Evolutionary conservation across 2,329 filamentous ascomycete species (phyloP).

Genomic region (Pseudocercospora musae): DNA sequence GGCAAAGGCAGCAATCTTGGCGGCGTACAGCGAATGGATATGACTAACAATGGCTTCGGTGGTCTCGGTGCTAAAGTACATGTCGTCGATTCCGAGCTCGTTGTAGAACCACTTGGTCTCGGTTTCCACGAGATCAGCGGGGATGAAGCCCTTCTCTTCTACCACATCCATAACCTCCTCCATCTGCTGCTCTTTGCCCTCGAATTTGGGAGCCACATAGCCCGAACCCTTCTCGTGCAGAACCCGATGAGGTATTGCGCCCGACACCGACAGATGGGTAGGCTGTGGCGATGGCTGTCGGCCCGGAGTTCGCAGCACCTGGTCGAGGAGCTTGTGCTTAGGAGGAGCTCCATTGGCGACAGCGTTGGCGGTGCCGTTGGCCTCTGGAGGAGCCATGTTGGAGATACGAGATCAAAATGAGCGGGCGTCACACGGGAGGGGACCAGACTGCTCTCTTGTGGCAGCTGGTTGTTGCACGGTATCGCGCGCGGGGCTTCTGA

Average conservation of each 20-base stretch:
- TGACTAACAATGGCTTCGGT: slow-evolving; percentile 86
- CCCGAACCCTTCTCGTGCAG: slow-evolving; percentile 87
- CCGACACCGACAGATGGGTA: slow-evolving; percentile 74
- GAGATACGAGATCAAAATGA: neutral
- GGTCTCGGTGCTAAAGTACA: slow-evolving; percentile 91
- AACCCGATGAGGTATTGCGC: slow-evolving; percentile 51
- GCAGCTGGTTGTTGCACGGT: neutral
- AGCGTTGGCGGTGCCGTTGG: slow-evolving; percentile 10
- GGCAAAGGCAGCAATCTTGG: slow-evolving; percentile 90
- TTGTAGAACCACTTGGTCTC: slow-evolving; percentile 98
- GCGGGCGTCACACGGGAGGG: neutral
- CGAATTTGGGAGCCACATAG: slow-evolving; percentile 91
- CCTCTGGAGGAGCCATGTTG: slow-evolving; percentile 17
- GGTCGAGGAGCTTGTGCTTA: slow-evolving; percentile 58
- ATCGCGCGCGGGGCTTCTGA: neutral
- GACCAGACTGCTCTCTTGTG: neutral
- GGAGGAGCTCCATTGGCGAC: slow-evolving; percentile 12
- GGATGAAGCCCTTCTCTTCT: slow-evolving; percentile 79
- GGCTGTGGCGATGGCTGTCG: slow-evolving; percentile 83
- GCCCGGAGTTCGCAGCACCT: slow-evolving; percentile 50
- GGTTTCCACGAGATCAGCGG: slow-evolving; percentile 72
- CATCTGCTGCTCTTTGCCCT: slow-evolving; percentile 91
- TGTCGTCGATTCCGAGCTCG: slow-evolving; percentile 94
- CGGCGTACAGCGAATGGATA: slow-evolving; percentile 93
- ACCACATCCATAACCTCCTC: slow-evolving; percentile 80